Evolutionary conservation across 2,329 filamentous ascomycete species (phyloP).

Genomic region (Colletotrichum sp.): DNA sequence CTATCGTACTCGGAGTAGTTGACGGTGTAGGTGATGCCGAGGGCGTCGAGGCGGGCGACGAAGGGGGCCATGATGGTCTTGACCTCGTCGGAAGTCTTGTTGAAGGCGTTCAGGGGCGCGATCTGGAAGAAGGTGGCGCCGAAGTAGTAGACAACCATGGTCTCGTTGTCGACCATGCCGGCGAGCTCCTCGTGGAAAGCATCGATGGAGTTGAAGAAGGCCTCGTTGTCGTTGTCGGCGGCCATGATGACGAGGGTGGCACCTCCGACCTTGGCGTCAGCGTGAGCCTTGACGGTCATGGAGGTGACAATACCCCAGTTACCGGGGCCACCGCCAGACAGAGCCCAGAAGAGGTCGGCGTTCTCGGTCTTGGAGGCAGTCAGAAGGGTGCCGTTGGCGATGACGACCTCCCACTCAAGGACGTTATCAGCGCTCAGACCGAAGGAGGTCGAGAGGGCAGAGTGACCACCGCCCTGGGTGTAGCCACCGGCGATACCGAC

Average conservation of each 20-base stretch:
- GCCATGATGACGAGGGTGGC: constrained; percentile 31
- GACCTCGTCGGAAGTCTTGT: constrained; percentile 46
- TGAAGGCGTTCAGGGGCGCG: constrained; percentile 49
- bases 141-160: constrained; percentile 53
- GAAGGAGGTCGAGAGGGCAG: constrained; percentile 52
- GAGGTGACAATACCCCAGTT: constrained; percentile 47
- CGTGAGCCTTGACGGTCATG: constrained; percentile 37
- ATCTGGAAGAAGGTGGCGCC: constrained; percentile 51
- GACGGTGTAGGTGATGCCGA: constrained; percentile 32
- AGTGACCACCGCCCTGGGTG: constrained; percentile 64
- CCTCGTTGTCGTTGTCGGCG: constrained; percentile 28
- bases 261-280: constrained; percentile 34
- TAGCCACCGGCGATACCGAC: constrained; percentile 67
- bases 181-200: constrained; percentile 40
- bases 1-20: constrained; percentile 23
- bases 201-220: constrained; percentile 35
- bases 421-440: constrained; percentile 65
- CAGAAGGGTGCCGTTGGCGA: constrained; percentile 46
- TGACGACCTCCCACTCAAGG: constrained; percentile 51
- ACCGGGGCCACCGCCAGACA: constrained; percentile 48
- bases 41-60: constrained; percentile 37
- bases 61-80: constrained; percentile 48
- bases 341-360: constrained; percentile 53
- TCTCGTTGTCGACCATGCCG: constrained; percentile 51
- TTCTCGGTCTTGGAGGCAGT: constrained; percentile 45